These are phyloP conservation scores for Penicillium argentinense DNA, from an alignment of 495 filamentous ascomycete species.

Conservation along the genomic window DNA sequence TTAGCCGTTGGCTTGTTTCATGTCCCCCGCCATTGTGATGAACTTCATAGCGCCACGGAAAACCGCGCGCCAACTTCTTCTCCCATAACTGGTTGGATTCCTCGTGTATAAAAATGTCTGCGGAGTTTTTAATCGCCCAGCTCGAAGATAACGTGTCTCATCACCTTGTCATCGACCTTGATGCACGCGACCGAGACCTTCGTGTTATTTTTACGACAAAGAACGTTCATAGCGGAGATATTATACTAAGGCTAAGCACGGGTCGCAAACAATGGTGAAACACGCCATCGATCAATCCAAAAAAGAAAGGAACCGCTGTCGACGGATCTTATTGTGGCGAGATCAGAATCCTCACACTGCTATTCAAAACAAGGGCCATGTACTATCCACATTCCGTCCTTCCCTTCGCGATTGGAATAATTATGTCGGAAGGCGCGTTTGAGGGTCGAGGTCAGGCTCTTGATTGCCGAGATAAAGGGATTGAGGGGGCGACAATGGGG, in stretches of 20 bases:
- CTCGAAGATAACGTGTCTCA: no score
- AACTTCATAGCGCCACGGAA: background rate
- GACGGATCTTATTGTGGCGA: background rate
- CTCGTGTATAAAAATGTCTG: no score
- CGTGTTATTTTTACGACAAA: no score
- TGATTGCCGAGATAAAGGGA: conserved; percentile 1
- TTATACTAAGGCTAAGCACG: background rate
- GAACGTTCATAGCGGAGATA: no score
- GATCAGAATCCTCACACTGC: background rate
- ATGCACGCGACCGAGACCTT: no score
- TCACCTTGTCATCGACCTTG: no score
- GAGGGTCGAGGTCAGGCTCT: background rate
- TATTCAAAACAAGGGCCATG: background rate
- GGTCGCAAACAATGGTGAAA: background rate
- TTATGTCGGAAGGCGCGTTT: background rate
- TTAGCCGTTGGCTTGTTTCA: conserved; percentile 2
- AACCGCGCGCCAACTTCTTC: background rate
- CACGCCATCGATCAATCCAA: background rate
- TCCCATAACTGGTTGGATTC: no score
- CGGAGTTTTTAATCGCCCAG: no score
- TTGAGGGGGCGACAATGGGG: background rate
- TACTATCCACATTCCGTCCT: background rate
- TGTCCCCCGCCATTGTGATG: background rate
- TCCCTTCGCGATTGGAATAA: background rate
- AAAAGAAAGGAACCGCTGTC: background rate